Evolutionary conservation across 78 protist species (phyloP), one percentile per base, ranked within the genome.

Genomic region (Dictyostelium discoideum): DNA sequence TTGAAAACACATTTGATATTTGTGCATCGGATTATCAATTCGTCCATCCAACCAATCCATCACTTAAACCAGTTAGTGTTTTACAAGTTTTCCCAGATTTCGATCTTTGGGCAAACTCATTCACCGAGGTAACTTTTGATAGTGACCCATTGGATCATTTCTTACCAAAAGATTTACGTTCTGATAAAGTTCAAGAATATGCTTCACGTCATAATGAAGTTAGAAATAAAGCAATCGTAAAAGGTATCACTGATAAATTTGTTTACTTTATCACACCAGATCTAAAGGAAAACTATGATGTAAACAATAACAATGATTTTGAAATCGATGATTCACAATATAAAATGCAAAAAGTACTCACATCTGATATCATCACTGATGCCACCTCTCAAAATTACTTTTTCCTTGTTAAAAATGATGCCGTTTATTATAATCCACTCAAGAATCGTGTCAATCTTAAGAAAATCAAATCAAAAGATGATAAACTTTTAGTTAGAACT

Each of bases 181-280:
- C 42, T 1, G 83, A 57, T 6, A 29, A 81, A 8, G 48, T 81
- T 24, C 37, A 42, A 5, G 63, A 81, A 46, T 89, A 81, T 37
- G 65, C 83, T 16, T 39, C 20, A 5, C 29, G 44, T 22, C 94
- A 89, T 14, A 20, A 57, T 18, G 10, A 57, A 14, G 22, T 67
- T 40, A n/a, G 88, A 72, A 46, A 37, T 10, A 80, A 90, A 32
- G 95, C 87, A 69, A 72, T 82, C 37, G 79, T 90, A 42, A 90
- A 82, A 48, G 95, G 88, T 72, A 90, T 82, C 60, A 67, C 89
- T n/a, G 95, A 73, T 72, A 90, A 90, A 90, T 90, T 90, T 73
- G 95, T 90, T 48, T 90, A 90, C 42, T 90, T 67, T n/a, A 90
- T 90, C 8, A 60, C 95, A 22, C 95, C 95, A 26, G 50, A 54